Conservation (phyloP, 768 basidiomycete species). For the Collybia sordida region DNA sequence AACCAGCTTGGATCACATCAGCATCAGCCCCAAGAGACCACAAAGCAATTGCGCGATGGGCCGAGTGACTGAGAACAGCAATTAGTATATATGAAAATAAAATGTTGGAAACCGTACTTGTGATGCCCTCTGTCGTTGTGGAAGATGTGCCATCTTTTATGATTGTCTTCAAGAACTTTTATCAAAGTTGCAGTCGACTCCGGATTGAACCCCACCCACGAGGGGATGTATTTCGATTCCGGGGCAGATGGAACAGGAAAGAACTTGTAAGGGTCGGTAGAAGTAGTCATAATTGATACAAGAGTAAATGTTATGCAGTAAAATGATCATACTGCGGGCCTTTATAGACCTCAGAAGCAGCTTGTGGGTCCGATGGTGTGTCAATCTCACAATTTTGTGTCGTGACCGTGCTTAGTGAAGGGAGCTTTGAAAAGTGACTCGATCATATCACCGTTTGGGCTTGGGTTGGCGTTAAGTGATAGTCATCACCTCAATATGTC, state of each 20-base stretch:
- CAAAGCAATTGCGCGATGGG: constrained; percentile 57
- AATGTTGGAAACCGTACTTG: constrained; percentile 37
- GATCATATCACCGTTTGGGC: too few species aligned
- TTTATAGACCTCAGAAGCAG: too few species aligned
- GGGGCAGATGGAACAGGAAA: constrained; percentile 33
- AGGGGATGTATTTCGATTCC: constrained; percentile 25
- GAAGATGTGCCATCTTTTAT: constrained; percentile 47
- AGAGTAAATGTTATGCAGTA: too few species aligned
- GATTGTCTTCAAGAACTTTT: constrained; percentile 47
- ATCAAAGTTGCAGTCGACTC: constrained; percentile 30
- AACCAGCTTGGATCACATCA: constrained; percentile 34
- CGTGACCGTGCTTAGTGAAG: too few species aligned
- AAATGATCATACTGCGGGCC: too few species aligned
- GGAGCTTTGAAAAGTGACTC: too few species aligned
- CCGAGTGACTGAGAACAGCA: constrained; percentile 35
- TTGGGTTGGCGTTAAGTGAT: too few species aligned
- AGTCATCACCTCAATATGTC: too few species aligned
- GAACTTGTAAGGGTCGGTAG: constrained; percentile 17
- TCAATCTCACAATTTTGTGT: too few species aligned
- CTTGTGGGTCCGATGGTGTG: too few species aligned
- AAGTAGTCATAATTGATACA: constrained; percentile 1
- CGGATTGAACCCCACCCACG: constrained; percentile 33
- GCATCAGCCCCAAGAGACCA: constrained; percentile 59
- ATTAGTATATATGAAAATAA: background rate
- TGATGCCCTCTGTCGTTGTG: constrained; percentile 50